These are phyloP conservation scores for Aspergillus hiratsukae DNA, from an alignment of 2,329 filamentous ascomycete genomes.

Conservation along the genomic window DNA sequence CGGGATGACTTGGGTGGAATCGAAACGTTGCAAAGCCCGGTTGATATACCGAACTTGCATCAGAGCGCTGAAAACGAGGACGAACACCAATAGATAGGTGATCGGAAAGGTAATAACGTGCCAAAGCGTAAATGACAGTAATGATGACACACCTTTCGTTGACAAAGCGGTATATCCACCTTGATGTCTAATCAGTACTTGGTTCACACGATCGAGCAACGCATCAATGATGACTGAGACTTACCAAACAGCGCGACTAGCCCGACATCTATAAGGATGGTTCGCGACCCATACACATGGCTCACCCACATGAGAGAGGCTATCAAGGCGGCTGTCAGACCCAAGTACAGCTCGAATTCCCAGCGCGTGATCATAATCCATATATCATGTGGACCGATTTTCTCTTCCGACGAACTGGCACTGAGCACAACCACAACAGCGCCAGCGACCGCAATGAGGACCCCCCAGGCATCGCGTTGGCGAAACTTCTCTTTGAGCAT, in stretches of 20 bases:
- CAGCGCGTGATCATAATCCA: conserved; percentile 82
- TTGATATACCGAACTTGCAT: conserved; percentile 99
- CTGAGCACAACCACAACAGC: conserved; percentile 91
- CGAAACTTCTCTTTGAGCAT: conserved; percentile 91
- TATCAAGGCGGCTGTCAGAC: conserved; percentile 70
- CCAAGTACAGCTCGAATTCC: conserved; percentile 89
- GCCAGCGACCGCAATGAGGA: conserved; percentile 78
- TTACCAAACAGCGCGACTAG: conserved; percentile 88
- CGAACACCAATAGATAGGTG: conserved; percentile 76
- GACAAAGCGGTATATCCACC: conserved; percentile 94
- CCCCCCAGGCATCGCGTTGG: conserved; percentile 77
- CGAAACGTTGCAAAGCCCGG: conserved; percentile 81
- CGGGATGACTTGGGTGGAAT: conserved; percentile 96
- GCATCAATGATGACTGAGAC: neutral
- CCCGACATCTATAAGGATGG: conserved; percentile 86
- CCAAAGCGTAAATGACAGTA: conserved; percentile 87
- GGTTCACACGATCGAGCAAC: conserved; percentile 1
- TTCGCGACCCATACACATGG: conserved; percentile 74
- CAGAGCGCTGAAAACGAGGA: conserved; percentile 78
- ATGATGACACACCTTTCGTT: conserved; percentile 92
- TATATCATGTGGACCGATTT: conserved; percentile 84
- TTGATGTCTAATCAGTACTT: conserved; percentile 32
- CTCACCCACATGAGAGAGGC: conserved; percentile 75
- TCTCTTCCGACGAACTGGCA: conserved; percentile 82
- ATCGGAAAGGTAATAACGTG: conserved; percentile 86